Conservation (phyloP, 129 eudicot species). For the Chrysanthemum seticuspe region DNA sequence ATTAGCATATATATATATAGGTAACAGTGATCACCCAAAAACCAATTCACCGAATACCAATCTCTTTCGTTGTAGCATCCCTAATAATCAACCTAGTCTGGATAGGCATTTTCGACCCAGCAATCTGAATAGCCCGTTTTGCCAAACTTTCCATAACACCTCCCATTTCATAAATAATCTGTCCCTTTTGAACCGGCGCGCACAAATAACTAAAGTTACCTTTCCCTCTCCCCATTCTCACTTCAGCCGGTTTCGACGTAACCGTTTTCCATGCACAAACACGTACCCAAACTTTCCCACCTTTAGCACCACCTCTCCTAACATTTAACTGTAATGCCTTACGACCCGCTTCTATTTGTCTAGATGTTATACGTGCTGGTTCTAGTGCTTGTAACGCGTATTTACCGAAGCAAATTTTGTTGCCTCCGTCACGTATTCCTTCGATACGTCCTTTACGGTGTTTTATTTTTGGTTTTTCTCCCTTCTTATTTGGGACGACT, state of each 20-base stretch:
- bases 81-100: conserved; percentile 25
- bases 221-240: conserved; percentile 46
- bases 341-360: conserved; percentile 40
- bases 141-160: conserved; percentile 36
- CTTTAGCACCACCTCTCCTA: conserved; percentile 35
- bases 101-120: conserved; percentile 36
- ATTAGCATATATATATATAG: no score
- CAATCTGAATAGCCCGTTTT: conserved; percentile 27
- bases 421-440: conserved; percentile 32
- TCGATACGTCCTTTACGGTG: conserved; percentile 34
- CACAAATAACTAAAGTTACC: conserved; percentile 35
- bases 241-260: conserved; percentile 36
- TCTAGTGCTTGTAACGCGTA: conserved; percentile 37
- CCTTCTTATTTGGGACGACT: no score
- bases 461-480: conserved; percentile 19
- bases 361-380: conserved; percentile 28
- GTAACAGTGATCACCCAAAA: no score
- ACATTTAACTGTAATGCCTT: conserved; percentile 36
- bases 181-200: conserved; percentile 38
- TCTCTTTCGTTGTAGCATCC: conserved; percentile 27
- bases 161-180: conserved; percentile 37
- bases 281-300: conserved; percentile 44
- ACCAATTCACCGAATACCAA: conserved; percentile 29
- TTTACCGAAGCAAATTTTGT: conserved; percentile 33
- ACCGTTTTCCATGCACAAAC: conserved; percentile 40